phyloP scores from a whole-genome alignment of 768 basidiomycete genomes.

The Rhodotorula sphaerocarpa region DNA sequence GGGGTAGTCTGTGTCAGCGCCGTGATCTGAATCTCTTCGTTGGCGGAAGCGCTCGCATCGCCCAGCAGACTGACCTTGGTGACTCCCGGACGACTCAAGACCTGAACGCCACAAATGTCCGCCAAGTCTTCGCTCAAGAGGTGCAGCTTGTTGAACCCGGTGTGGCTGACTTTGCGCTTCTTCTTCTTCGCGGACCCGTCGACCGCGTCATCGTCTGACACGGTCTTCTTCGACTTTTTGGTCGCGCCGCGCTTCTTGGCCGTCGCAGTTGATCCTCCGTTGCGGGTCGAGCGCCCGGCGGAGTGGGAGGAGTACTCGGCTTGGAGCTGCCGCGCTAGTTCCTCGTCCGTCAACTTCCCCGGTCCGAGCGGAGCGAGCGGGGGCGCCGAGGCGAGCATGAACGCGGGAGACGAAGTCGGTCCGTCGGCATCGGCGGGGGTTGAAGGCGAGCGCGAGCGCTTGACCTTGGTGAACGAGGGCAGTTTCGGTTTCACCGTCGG shows the following conservation, averaged over 20 bases:
- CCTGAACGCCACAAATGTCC: slow-evolving; percentile 7
- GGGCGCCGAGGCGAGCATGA: slow-evolving; percentile 3
- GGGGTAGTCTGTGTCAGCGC: background rate
- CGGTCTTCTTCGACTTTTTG: slow-evolving; percentile 25
- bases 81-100: slow-evolving; percentile 9
- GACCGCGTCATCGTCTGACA: background rate
- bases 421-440: too few relatives aligned
- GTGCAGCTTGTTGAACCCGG: slow-evolving; percentile 22
- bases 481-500: slow-evolving; percentile 9
- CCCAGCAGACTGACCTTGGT: slow-evolving; percentile 12
- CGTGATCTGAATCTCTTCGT: too few relatives aligned
- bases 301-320: background rate
- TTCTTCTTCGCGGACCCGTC: slow-evolving; percentile 5
- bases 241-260: background rate
- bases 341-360: slow-evolving; percentile 6
- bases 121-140: slow-evolving; percentile 7
- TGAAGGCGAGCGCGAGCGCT: slow-evolving; percentile 7
- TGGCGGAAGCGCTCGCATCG: too few relatives aligned
- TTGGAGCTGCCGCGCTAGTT: slow-evolving; percentile 15
- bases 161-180: slow-evolving; percentile 7
- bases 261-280: background rate
- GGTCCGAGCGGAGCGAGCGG: background rate
- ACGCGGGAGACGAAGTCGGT: background rate
- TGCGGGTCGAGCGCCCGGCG: background rate
- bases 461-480: slow-evolving; percentile 8